Conservation (phyloP, 805 yeast genomes). For the Wickerhamiella qilinensis region DNA sequence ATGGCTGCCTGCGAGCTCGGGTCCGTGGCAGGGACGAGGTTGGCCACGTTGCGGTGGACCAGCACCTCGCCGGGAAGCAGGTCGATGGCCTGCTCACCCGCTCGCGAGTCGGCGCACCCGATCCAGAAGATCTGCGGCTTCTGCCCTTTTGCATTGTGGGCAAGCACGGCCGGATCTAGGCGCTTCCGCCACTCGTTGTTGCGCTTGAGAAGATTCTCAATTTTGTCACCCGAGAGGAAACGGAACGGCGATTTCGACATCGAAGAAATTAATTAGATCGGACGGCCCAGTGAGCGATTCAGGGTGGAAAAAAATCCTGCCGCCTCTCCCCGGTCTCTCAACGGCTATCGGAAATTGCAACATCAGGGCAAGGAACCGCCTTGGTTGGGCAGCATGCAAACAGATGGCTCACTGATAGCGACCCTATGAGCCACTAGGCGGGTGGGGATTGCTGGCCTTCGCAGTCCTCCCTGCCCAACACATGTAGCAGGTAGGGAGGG, state of each 20-base stretch:
- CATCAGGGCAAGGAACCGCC: too few species aligned
- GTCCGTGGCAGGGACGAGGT: constrained; percentile 52
- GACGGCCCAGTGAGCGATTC: too few species aligned
- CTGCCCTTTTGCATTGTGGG: constrained; percentile 63
- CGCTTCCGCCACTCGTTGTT: constrained; percentile 31
- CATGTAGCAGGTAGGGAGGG: too few species aligned
- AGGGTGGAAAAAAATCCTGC: too few species aligned
- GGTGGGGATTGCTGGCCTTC: too few species aligned
- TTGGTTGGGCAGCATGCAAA: too few species aligned
- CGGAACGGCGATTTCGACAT: constrained; percentile 11
- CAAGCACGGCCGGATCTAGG: constrained; percentile 41
- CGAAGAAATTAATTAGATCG: too few species aligned
- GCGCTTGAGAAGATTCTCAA: constrained; percentile 23
- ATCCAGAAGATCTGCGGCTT: constrained; percentile 88
- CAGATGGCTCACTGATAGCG: too few species aligned
- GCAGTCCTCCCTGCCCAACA: too few species aligned
- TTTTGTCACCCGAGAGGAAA: constrained; percentile 22
- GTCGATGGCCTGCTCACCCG: constrained; percentile 59
- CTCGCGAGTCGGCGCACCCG: constrained; percentile 87
- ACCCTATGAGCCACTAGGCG: too few species aligned
- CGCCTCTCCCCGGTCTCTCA: too few species aligned
- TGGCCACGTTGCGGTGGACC: constrained; percentile 79
- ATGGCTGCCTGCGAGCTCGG: constrained; percentile 59
- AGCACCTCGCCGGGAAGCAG: constrained; percentile 87
- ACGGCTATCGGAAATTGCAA: too few species aligned